Evolutionary conservation across 305 asterid species (phyloP), one percentile per base, ranked within the genome.

Genomic region (Plantago rigida): DNA sequence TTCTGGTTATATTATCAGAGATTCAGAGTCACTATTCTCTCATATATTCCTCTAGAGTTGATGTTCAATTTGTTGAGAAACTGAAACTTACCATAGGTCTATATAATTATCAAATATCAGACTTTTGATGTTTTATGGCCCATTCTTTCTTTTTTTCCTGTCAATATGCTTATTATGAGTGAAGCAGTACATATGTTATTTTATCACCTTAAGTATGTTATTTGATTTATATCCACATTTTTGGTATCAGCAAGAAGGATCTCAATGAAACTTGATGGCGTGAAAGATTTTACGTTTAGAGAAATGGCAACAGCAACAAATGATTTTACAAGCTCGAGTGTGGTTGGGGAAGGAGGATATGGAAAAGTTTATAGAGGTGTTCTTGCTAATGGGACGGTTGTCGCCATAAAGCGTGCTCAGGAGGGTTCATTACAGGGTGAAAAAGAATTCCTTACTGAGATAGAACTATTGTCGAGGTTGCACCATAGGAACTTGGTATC

Each of bases 391-490:
- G 94, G 95, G 57, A 81, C 86, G 7, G 67, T 78, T 41, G 99
- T 93, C 57, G 99, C 99, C 62, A 73, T 93, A 73, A 93, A 93
- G 66, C 97, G 95, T 17, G 96, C 99, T 50, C 83, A 73, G 65
- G 94, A 84, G 80, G 97, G 96, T 57, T 89, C 99, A 0, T 56
- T 93, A 62, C 99, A 93, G 72, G 99, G 97, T 26, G 95, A 89
- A 67, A 87, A 77, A 75, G 97, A 93, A 84, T 93, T 93, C 68
- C 95, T 89, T 59, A 93, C 97, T 0, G 99, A 93, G 73, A 84
- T 93, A 46, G 87, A 93, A 73, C 76, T 89, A 7, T 68, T 93
- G 65, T 93, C 99, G 11, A 84, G 99, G 77, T 51, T 87, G 74
- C 99, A 93, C 78, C 99, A 93, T 48, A 70, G 97, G 67, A 93